A percentile compares a stretch with the other conserved stretches of the same genome.
Evolutionary conservation across 257 asterid genomes (phyloP).

Genomic region (Echites panduratus): DNA sequence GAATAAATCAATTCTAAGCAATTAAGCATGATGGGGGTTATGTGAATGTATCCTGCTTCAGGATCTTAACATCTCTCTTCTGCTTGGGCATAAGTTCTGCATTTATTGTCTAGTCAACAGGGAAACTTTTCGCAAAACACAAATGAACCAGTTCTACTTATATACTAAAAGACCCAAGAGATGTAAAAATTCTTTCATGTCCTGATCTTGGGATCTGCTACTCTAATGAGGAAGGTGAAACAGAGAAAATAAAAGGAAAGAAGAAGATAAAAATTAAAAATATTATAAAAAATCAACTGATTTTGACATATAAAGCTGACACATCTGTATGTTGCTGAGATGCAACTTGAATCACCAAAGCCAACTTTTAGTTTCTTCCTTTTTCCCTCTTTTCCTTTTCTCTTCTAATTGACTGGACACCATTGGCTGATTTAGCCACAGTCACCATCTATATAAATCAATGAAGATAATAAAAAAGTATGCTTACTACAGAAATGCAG

Average conservation of each 20-base stretch:
- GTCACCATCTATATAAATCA: neutral
- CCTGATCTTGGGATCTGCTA: too few relatives aligned
- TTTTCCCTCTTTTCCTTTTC: neutral
- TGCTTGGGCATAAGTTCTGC: neutral
- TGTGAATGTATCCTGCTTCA: neutral
- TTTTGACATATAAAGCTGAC: neutral
- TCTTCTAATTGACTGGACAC: neutral
- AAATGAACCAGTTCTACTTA: neutral
- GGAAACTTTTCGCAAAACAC: neutral
- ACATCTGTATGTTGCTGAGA: neutral
- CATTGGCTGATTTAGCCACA: neutral
- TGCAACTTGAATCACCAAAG: conserved; percentile 2
- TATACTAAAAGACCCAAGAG: too few relatives aligned
- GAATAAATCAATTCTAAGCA: neutral
- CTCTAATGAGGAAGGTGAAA: neutral
- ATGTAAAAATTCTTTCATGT: too few relatives aligned
- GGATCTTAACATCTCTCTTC: neutral
- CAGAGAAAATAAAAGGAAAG: neutral
- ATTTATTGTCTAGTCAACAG: neutral
- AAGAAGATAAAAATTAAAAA: neutral
- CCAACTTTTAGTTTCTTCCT: neutral
- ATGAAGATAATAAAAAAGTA: neutral
- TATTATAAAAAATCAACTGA: neutral
- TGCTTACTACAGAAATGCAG: neutral
- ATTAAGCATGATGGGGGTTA: neutral